Evolutionary conservation across 768 basidiomycete genomes (phyloP), one percentile per base, ranked within the genome.

Genomic region (Crassisporium funariophilum): DNA sequence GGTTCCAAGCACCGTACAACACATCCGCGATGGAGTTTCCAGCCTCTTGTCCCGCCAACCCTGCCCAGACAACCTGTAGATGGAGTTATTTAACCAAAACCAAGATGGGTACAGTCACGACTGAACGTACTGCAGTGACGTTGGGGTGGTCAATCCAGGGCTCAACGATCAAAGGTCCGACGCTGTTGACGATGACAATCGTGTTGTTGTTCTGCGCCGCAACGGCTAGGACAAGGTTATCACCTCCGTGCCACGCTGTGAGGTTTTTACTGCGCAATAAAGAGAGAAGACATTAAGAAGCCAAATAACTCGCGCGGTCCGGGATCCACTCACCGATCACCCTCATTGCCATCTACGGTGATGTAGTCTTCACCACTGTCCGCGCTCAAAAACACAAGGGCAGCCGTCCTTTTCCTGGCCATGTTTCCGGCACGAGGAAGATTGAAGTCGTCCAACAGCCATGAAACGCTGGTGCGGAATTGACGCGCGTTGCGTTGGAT

Each of bases 311-410:
- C n/a, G n/a, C n/a, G n/a, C n/a, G n/a, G n/a, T n/a, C n/a, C n/a
- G n/a, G n/a, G n/a, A n/a, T n/a, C n/a, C n/a, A 51, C 71, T 36
- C 44, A 79, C 78, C 84, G 69, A 60, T 92, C 90, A 22, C 88
- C 88, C 49, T 76, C 74, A 57, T 90, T 92, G 4, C 85, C 87
- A 53, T 88, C 88, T 10, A 90, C 85, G 13, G 81, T 83, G 55
- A 91, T 84, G 59, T 89, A 90, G 12, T 70, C 80, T 68, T 95
- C 93, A 17, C 93, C 93, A 5, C 89, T 91, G 61, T 94, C 86
- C 2, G 88, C 76, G 51, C 84, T 82, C 53, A 92, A 74, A 64
- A 93, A 92, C 8, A 95, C 91, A 31, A 95, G 72, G 1, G 85
- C 85, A 6, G 83, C 84, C 15, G 82, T 81, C 50, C 77, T 75